Conservation (phyloP, 176 grass and related monocot species). For the Neostapfia colusana region DNA sequence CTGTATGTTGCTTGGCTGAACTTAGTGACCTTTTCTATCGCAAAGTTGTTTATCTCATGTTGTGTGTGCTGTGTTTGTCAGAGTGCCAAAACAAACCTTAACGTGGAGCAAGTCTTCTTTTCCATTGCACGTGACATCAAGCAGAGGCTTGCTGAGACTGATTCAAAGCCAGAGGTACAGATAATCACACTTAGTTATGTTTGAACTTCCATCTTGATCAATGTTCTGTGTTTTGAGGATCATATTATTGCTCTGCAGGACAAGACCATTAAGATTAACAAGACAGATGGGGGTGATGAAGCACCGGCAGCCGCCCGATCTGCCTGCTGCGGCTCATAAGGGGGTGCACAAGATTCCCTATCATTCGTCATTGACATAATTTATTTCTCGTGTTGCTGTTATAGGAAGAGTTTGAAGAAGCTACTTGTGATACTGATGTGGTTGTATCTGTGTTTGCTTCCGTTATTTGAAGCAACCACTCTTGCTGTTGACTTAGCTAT, state of each 20-base stretch:
- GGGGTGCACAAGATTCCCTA: background rate
- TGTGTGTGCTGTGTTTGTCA: conserved; percentile 27
- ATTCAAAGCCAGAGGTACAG: conserved; percentile 81
- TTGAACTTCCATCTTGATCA: background rate
- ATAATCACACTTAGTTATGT: background rate
- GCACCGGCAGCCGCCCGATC: conserved; percentile 51
- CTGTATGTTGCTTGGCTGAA: conserved; percentile 57
- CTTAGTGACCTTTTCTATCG: background rate
- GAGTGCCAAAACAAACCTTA: conserved; percentile 96
- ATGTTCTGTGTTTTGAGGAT: background rate
- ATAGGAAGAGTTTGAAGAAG: conserved; percentile 73
- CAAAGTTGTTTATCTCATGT: conserved; percentile 4
- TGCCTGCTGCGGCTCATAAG: conserved; percentile 79
- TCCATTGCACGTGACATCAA: conserved; percentile 90
- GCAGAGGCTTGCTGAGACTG: conserved; percentile 78
- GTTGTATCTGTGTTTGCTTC: conserved; percentile 62
- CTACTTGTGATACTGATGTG: conserved; percentile 57
- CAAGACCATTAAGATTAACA: conserved; percentile 85
- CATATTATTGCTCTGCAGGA: conserved; percentile 55
- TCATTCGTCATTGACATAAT: conserved; percentile 60
- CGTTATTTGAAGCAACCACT: conserved; percentile 75
- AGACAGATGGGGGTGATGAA: conserved; percentile 40
- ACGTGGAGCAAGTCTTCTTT: conserved; percentile 97
- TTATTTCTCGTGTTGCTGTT: conserved; percentile 54
- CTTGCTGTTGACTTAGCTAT: conserved; percentile 61